Evolutionary conservation across 306 rosid species (phyloP).

Genomic region (Prosopis cineraria): DNA sequence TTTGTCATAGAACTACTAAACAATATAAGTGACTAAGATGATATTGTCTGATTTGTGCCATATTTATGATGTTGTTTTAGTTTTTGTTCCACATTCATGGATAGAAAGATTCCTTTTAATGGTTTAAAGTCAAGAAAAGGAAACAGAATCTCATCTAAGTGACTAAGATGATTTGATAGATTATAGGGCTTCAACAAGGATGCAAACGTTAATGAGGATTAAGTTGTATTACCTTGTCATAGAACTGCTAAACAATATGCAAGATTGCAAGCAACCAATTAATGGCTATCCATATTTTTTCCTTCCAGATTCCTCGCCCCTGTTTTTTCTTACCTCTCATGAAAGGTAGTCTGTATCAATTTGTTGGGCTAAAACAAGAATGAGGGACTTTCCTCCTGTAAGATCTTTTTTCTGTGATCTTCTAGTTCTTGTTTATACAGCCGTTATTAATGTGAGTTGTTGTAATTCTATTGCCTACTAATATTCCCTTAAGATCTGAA

Average conservation of each 20-base stretch:
- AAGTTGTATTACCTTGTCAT: neutral
- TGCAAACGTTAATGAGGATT: neutral
- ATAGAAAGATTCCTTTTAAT: neutral
- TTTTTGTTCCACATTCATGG: no score
- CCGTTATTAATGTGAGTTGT: neutral
- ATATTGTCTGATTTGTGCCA: no score
- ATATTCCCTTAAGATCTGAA: neutral
- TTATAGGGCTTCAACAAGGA: neutral
- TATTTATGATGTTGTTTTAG: no score
- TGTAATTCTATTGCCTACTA: neutral
- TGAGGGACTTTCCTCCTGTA: neutral
- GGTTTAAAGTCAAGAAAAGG: neutral
- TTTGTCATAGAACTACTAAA: neutral
- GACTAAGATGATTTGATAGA: neutral
- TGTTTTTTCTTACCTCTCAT: neutral
- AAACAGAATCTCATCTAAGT: neutral
- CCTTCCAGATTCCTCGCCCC: neutral
- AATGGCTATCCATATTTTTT: neutral
- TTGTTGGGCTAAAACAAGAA: neutral
- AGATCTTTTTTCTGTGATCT: neutral
- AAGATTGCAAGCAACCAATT: neutral
- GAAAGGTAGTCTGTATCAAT: neutral
- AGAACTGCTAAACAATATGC: neutral
- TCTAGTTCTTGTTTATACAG: neutral
- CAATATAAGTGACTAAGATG: no score